A percentile compares a stretch with the other conserved stretches of the same genome.
Evolutionary conservation across 768 basidiomycete genomes (phyloP).

Genomic region (Mycena maculata): DNA sequence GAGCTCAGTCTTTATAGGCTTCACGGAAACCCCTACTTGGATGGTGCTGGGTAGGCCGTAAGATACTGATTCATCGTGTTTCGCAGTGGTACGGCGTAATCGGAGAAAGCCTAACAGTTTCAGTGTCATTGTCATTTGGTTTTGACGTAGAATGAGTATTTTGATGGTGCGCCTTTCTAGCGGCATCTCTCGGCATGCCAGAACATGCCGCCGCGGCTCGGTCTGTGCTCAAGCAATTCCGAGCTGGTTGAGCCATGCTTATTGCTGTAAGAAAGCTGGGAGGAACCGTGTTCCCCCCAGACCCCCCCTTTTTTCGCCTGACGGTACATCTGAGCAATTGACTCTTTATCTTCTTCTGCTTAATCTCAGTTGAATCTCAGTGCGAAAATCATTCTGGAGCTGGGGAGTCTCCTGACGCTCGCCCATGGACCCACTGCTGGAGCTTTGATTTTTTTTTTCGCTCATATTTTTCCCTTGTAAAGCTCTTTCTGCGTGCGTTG

Average conservation of each 20-base stretch:
- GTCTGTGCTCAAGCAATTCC: conserved; percentile 15
- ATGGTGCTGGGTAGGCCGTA: conserved; percentile 10
- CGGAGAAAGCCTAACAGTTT: conserved; percentile 11
- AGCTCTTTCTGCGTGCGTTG: too few relatives aligned
- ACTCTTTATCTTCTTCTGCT: conserved; percentile 8
- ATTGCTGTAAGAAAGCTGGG: conserved; percentile 8
- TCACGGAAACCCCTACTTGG: conserved; percentile 1
- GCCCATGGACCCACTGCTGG: conserved; percentile 6
- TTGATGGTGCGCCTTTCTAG: conserved; percentile 14
- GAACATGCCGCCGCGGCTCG: conserved; percentile 8
- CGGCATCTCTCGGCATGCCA: conserved; percentile 16
- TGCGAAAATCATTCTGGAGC: conserved; percentile 11
- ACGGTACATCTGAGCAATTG: conserved; percentile 14
- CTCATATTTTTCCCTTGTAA: too few relatives aligned
- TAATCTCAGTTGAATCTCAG: conserved; percentile 6
- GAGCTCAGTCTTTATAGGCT: conserved; percentile 20
- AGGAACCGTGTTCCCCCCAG: conserved; percentile 10
- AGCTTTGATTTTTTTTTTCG: too few relatives aligned
- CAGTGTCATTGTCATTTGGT: conserved; percentile 15
- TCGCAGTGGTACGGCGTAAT: conserved; percentile 6
- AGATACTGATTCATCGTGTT: conserved; percentile 10
- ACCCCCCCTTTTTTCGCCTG: conserved; percentile 5
- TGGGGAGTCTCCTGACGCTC: conserved; percentile 3
- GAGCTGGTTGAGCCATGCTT: conserved; percentile 10
- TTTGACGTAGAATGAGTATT: conserved; percentile 21